Percentiles rank a stretch among this genome's conserved stretches.
phyloP scores from a whole-genome alignment of 2,329 filamentous ascomycete species.

The Aureobasidium sp. region DNA sequence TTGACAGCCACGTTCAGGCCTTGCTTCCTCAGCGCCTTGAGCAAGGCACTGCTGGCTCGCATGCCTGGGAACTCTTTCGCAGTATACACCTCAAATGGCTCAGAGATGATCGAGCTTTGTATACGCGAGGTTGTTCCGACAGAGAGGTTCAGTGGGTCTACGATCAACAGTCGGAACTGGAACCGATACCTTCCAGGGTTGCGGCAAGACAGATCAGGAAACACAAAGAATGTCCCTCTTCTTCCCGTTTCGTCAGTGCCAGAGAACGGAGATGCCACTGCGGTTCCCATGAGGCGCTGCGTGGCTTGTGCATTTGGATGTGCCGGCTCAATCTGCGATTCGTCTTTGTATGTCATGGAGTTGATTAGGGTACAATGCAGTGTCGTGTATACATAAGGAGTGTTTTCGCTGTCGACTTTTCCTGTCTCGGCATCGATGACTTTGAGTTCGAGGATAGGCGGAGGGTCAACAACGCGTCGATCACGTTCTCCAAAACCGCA shows the following conservation, averaged over 20 bases:
- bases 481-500: conserved; percentile 80
- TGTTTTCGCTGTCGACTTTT: conserved; percentile 44
- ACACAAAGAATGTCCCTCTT: conserved; percentile 78
- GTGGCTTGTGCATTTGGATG: conserved; percentile 56
- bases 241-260: conserved; percentile 63
- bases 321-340: conserved; percentile 43
- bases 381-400: conserved; percentile 46
- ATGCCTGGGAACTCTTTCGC: conserved; percentile 83
- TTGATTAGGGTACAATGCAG: conserved; percentile 72
- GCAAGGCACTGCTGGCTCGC: conserved; percentile 65
- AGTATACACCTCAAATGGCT: conserved; percentile 70
- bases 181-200: conserved; percentile 69
- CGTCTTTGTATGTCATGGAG: conserved; percentile 56
- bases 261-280: conserved; percentile 68
- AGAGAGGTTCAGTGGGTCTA: conserved; percentile 52
- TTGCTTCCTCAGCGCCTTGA: conserved; percentile 66
- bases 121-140: conserved; percentile 43
- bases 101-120: conserved; percentile 50
- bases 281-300: conserved; percentile 67
- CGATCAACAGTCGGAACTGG: conserved; percentile 62
- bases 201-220: conserved; percentile 71
- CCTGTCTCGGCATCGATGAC: conserved; percentile 50
- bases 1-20: conserved; percentile 79
- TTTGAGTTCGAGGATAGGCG: conserved; percentile 65
- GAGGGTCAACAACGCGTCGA: conserved; percentile 72